Evolutionary conservation across 768 basidiomycete species (phyloP).

Genomic region (Mycena epipterygia): DNA sequence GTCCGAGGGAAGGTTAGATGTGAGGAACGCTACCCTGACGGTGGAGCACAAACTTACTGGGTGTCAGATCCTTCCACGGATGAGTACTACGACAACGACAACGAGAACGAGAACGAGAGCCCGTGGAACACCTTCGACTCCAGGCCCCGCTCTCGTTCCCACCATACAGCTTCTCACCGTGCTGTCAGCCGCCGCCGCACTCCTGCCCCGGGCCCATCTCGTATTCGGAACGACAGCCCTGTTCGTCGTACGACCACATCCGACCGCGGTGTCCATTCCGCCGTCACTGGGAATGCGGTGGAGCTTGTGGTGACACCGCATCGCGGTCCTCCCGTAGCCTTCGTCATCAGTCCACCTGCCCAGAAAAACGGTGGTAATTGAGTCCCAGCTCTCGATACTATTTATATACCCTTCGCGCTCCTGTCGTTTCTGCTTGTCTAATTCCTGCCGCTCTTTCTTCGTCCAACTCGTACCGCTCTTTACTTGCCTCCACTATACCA

Average conservation of each 20-base stretch:
- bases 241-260: neutral
- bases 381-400: too few species aligned
- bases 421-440: too few species aligned
- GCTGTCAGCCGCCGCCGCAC: constrained; percentile 3
- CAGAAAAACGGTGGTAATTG: neutral
- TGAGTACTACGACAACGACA: neutral
- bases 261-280: neutral
- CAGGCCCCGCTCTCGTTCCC: neutral
- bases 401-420: too few species aligned
- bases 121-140: neutral
- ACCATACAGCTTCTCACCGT: neutral
- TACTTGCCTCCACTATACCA: too few species aligned
- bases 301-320: constrained; percentile 5
- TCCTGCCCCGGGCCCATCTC: neutral
- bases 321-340: neutral
- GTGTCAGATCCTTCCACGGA: constrained; percentile 7
- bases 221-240: neutral
- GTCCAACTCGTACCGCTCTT: constrained; percentile 9
- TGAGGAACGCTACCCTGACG: constrained; percentile 18
- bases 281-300: constrained; percentile 4
- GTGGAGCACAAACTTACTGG: constrained; percentile 10
- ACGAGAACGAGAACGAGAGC: neutral
- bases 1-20: constrained; percentile 18
- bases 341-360: constrained; percentile 10
- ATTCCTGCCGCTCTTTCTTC: too few species aligned